Evolutionary conservation across 2,329 filamentous ascomycete genomes (phyloP).

Genomic region (Colletotrichum acutatum): DNA sequence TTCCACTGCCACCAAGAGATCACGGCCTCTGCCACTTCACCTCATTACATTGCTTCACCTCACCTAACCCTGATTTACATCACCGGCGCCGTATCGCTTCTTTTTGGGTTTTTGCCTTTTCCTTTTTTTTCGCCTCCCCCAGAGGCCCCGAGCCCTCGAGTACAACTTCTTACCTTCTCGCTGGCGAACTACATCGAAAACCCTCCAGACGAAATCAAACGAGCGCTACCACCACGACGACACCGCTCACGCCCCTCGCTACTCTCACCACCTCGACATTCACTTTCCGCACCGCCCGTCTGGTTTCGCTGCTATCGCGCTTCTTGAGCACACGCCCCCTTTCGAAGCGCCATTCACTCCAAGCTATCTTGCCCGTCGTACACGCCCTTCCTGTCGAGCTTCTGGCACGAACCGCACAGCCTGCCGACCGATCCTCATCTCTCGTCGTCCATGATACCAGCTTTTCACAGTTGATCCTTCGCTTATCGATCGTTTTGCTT

Average conservation of each 20-base stretch:
- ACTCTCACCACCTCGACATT: not conserved
- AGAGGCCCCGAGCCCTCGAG: constrained; percentile 16
- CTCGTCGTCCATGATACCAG: constrained; percentile 31
- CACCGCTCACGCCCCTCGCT: constrained; percentile 1
- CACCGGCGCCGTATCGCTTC: constrained; percentile 11
- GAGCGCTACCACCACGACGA: constrained; percentile 28
- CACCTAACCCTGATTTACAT: constrained; percentile 3
- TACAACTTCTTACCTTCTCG: not conserved
- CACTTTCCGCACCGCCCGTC: not conserved
- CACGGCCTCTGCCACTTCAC: not conserved
- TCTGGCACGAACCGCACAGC: constrained; percentile 33
- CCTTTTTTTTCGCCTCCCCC: constrained; percentile 4
- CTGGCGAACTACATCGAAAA: constrained; percentile 22
- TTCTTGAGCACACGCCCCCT: constrained; percentile 24
- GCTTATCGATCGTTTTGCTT: constrained; percentile 12
- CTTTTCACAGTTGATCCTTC: constrained; percentile 15
- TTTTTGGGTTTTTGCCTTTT: constrained; percentile 4
- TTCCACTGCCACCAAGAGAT: constrained; percentile 9
- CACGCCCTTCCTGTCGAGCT: constrained; percentile 26
- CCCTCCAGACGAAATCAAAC: constrained; percentile 20
- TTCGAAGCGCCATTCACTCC: constrained; percentile 25
- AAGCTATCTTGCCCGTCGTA: constrained; percentile 21
- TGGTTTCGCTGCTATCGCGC: constrained; percentile 21
- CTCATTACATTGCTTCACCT: constrained; percentile 11
- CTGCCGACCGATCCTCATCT: constrained; percentile 12